Evolutionary conservation across 2,329 filamentous ascomycete genomes (phyloP), one percentile per base, ranked within the genome.

Genomic region (Claviceps monticola): DNA sequence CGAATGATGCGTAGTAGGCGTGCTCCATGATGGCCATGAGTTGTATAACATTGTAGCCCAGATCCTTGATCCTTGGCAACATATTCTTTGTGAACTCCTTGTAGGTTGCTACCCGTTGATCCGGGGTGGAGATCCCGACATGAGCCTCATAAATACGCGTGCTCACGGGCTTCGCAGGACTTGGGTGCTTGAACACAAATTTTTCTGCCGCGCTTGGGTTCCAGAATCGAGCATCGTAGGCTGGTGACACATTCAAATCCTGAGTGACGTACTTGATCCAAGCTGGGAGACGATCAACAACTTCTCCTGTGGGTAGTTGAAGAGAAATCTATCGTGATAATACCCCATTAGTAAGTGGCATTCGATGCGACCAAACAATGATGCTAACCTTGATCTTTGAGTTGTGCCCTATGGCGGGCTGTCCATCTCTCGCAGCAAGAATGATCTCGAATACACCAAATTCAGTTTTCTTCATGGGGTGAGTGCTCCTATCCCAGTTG

Each of bases 11-110:
- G 66, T 98, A 98, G 75, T 98, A 98, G 48, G 93, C 93, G 69
- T 98, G 93, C 66, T 98, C 93, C 91, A 98, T 98, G 64, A 98
- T 78, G 46, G 93, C 93, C 93, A 98, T 98, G 57, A 98, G 76
- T 66, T 98, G 93, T 59, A 98, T 97, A 51, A 90, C 86, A 65
- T 98, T 97, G 74, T 98, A 98, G 42, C 91, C 93, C 44, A 97
- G 74, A 57, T 82, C 74, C 64, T 90, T 84, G 71, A 98, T 97
- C 53, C 91, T 81, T 16, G 91, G 90, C 7, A 98, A 78, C 77
- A 95, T 89, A 66, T 87, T 88, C 62, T 83, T 76, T 2, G 91
- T 97, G 67, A 98, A 98, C 70, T 98, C 90, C 68, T 96, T 95
- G 78, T 95, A 98, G 6, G 88, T 95, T 3, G 93, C 82, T 41